Conservation (phyloP, 2,329 filamentous ascomycete species). For the Shiraia sp. region DNA sequence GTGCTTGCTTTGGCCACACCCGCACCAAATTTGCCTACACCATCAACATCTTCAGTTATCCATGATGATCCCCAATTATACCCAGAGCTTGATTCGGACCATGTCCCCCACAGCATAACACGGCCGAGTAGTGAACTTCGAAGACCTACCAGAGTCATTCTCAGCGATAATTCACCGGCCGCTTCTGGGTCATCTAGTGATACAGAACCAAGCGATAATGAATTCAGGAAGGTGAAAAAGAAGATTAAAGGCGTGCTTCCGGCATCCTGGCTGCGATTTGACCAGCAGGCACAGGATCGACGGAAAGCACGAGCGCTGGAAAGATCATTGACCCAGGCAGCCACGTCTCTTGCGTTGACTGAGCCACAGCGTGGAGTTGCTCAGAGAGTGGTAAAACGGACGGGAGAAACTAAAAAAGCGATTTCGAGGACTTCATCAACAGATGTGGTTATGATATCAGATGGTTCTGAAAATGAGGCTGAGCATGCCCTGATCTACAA, state of each 20-base stretch:
- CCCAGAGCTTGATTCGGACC: conserved; percentile 27
- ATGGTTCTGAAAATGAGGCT: conserved; percentile 37
- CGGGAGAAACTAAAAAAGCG: conserved; percentile 1
- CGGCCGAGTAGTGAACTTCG: conserved; percentile 14
- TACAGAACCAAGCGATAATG: conserved; percentile 35
- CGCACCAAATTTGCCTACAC: conserved; percentile 31
- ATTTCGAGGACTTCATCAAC: conserved; percentile 13
- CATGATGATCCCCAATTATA: conserved; percentile 17
- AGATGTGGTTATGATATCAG: conserved; percentile 35
- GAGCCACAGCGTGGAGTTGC: conserved; percentile 41
- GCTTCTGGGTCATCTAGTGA: conserved; percentile 27
- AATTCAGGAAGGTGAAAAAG: conserved; percentile 42
- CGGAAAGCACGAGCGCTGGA: conserved; percentile 20
- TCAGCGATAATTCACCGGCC: conserved; percentile 25
- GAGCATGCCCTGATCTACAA: conserved; percentile 3
- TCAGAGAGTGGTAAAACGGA: conserved; percentile 25
- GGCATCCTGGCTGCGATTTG: conserved; percentile 55
- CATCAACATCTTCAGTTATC: conserved; percentile 36
- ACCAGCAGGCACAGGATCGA: conserved; percentile 43
- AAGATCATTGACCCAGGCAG: conserved; percentile 9
- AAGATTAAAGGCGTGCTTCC: conserved; percentile 55
- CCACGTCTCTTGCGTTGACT: conserved; percentile 23
- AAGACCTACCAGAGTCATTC: conserved; percentile 16
- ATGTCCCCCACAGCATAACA: conserved; percentile 15
- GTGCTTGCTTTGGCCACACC: conserved; percentile 8